Base-by-base conservation (phyloP, 192 early-diverging fungal species). In the Coemansia sp. region DNA sequence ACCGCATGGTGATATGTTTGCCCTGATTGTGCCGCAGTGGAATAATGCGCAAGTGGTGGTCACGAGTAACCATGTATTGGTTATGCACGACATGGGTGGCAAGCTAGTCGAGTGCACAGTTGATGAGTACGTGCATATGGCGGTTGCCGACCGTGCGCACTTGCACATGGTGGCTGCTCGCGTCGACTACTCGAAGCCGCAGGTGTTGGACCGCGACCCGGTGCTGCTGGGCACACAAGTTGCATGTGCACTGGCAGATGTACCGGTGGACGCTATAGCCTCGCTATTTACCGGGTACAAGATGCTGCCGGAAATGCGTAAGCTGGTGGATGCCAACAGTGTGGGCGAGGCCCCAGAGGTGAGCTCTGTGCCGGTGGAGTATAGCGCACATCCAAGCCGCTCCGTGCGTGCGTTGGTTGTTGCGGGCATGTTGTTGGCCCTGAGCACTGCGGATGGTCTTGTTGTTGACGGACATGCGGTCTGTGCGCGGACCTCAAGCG, bases 11-110 rank as follows among this genome's bases (percentile, higher is more conserved):
- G 60, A 62, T 39, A 69, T 75, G 67, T 69, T 58, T 24, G 60
- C 32, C 19, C 57, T 73, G 27, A 50, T 41, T 3, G 59, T 75
- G 14, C 67, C 66, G 15, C 38, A 62, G 11, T 69, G 67, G 67
- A 67, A 54, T 19, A 15, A 24, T 21, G 10, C 51, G 15, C 50
- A 58, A n/a, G 32, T 59, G 5, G 64, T 66, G 0, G 72, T 72
- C 11, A 80, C 77, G 1, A 47, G 65, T 43, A 80, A 80, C 71
- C 77, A 80, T 57, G 39, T 75, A 4, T 43, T 75, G 11, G 73
- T 75, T 19, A 48, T 75, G 62, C 15, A 35, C 43, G 24, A 24
- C 41, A 4, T 58, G 9, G 10, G 39, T 21, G 35, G 35, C 35
- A 7, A 4, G n/a, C 32, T 57, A 1, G 23, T 57, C 37, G 56